Base-by-base conservation (phyloP, 2,329 filamentous ascomycete species). In the Trichoderma sp. region DNA sequence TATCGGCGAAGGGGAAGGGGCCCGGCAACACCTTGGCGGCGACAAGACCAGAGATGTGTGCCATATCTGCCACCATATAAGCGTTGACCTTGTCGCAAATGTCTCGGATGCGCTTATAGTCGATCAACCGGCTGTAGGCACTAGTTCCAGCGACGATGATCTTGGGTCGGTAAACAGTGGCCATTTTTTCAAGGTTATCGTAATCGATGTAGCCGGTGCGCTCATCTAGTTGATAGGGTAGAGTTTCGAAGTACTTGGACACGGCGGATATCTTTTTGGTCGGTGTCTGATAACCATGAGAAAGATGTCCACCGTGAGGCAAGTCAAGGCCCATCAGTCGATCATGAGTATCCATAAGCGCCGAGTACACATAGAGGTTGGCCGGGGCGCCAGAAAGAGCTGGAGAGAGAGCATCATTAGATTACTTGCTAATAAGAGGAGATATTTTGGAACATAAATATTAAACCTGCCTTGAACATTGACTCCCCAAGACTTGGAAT, bases 211-310 rank as follows among this genome's bases (percentile, higher is more conserved):
- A 87, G 73, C 96, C 96, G 6, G 95, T 98, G 74, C 91, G 87
- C 80, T 97, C 93, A 84, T 98, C 90, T 70, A 98, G 88, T 73
- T 94, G 91, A 86, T 99, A 99, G 6, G 96, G 96, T 74, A 99
- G 86, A 43, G 96, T 99, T 86, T 99, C 96, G 81, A 99, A 99
- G 86, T 99, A 99, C 81, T 97, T 98, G 72, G 95, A 98, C 76
- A 99, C 91, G 78, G 95, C 94, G n/a, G 95, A 98, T 81, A 99
- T 98, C 88, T 95, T 95, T 83, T 92, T 94, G 68, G 91, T 91
- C 3, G 96, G 94, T 24, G 93, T 98, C 84, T 99, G 96, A 84
- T 99, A 99, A 74, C 96, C 96, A 83, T 99, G 96, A 61, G 93
- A 97, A 78, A 99, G 86, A 83, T 99, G 96, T 73, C 96, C 96